Evolutionary conservation across 75 land plant species (phyloP).

Genomic region (Picea glauca): DNA sequence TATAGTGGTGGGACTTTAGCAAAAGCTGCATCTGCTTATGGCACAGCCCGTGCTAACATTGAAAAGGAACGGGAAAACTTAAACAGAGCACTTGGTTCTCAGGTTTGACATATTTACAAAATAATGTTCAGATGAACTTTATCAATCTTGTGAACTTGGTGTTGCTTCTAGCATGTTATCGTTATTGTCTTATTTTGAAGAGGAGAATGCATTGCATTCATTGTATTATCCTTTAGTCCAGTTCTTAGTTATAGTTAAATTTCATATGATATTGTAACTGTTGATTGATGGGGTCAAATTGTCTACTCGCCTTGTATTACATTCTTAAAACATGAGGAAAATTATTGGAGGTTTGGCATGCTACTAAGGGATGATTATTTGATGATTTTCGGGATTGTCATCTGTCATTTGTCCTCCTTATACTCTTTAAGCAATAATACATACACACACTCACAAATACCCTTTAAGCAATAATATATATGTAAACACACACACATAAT

Average conservation of each 20-base stretch:
- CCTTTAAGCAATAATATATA: too few species aligned
- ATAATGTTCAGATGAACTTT: too few species aligned
- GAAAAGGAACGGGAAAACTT: conserved; percentile 74
- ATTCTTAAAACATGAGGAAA: background rate
- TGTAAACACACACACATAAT: too few species aligned
- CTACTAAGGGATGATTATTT: background rate
- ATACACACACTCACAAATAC: background rate
- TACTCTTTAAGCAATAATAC: background rate
- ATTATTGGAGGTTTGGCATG: background rate
- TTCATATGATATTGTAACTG: background rate
- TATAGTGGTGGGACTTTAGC: conserved; percentile 40
- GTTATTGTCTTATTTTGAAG: background rate
- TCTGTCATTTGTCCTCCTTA: background rate
- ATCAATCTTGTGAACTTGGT: background rate
- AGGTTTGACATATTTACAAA: conserved; percentile 15
- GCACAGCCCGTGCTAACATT: conserved; percentile 53
- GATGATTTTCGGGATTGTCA: background rate
- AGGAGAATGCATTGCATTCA: background rate
- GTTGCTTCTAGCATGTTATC: background rate
- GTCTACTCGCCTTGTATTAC: background rate
- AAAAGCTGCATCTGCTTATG: conserved; percentile 66
- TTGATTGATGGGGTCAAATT: background rate
- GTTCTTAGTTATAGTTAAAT: background rate
- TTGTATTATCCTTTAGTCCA: background rate
- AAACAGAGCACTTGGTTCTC: conserved; percentile 35